Base-by-base conservation (phyloP, 2,329 filamentous ascomycete species). In the Cadophora luteo-olivacea region DNA sequence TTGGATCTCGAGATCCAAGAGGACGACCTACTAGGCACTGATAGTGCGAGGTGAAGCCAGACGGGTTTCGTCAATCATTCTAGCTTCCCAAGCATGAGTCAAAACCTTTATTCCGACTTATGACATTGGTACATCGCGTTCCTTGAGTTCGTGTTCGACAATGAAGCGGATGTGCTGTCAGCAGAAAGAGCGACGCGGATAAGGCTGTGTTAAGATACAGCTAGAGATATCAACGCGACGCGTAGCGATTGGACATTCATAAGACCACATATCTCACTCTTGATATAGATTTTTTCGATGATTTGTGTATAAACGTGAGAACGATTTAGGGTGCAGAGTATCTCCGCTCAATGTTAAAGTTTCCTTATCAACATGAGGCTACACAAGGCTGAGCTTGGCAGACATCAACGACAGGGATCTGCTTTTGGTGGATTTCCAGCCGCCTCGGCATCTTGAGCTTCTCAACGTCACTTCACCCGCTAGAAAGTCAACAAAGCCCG, bases 381-480 rank as follows among this genome's bases (percentile, higher is more conserved):
- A 29, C 25, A 64, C 36, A 16, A 60, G 57, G 61, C 32, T 54
- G 33, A 24, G n/a, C 48, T 63, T 63, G 61, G 61, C 48, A 22
- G 48, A 9, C 29, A 29, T 29, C 29, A 29, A 29, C 29, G 29
- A 29, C 49, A 32, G n/a, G 36, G 61, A 38, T 54, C 33, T 32
- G 49, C 48, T 64, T 24, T 14, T 14, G 41, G 12, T 51, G 29
- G 24, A 51, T 22, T 32, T 54, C 60, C 60, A 38, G 24, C 33
- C 36, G 57, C 57, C 57, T 60, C 57, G 57, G 36, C 57, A 60
- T 45, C 36, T 41, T n/a, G 33, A 60, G 57, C 33, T 25, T 60
- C 57, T 24, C 33, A 38, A 58, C 57, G 22, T 41, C 33, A 51
- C 29, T n/a, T 29, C 32, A 16, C 45, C 12, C 12, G 41, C 12